Percentiles rank a stretch among this genome's conserved stretches.
Conservation (phyloP, 2,329 filamentous ascomycete species). For the Ascochyta fabae region DNA sequence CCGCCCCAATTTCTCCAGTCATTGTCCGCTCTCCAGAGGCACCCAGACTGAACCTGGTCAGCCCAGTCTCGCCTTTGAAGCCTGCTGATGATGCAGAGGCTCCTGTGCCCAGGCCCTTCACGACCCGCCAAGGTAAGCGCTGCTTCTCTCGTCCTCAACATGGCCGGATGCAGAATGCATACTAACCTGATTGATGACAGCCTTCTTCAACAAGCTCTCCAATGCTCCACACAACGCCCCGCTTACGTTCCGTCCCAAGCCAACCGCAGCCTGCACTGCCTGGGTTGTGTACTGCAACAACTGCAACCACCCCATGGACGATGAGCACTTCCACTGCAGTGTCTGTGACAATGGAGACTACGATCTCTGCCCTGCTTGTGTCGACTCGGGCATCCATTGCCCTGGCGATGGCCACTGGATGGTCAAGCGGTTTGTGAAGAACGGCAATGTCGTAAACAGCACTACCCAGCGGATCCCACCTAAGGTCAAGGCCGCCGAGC, state of each 20-base stretch:
- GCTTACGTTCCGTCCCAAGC: slow-evolving; percentile 51
- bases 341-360: slow-evolving; percentile 94
- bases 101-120: slow-evolving; percentile 52
- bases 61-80: slow-evolving; percentile 35
- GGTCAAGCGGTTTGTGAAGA: slow-evolving; percentile 84
- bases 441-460: slow-evolving; percentile 82
- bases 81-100: slow-evolving; percentile 44
- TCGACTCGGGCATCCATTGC: slow-evolving; percentile 78
- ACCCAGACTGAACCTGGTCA: slow-evolving; percentile 25
- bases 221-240: slow-evolving; percentile 34
- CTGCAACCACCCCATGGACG: slow-evolving; percentile 78
- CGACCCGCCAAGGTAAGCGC: slow-evolving; percentile 41
- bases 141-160: background rate
- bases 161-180: background rate
- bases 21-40: slow-evolving; percentile 38
- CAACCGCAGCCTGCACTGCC: slow-evolving; percentile 47
- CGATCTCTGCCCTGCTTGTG: slow-evolving; percentile 84
- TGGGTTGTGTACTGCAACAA: slow-evolving; percentile 95
- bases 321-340: slow-evolving; percentile 91
- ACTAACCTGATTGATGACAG: slow-evolving; percentile 25
- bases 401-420: slow-evolving; percentile 84
- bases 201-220: slow-evolving; percentile 41
- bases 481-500: slow-evolving; percentile 56
- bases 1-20: slow-evolving; percentile 33
- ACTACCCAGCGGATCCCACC: slow-evolving; percentile 80